phyloP scores from a whole-genome alignment of 2,329 filamentous ascomycete genomes.

The Trichoderma sp. region DNA sequence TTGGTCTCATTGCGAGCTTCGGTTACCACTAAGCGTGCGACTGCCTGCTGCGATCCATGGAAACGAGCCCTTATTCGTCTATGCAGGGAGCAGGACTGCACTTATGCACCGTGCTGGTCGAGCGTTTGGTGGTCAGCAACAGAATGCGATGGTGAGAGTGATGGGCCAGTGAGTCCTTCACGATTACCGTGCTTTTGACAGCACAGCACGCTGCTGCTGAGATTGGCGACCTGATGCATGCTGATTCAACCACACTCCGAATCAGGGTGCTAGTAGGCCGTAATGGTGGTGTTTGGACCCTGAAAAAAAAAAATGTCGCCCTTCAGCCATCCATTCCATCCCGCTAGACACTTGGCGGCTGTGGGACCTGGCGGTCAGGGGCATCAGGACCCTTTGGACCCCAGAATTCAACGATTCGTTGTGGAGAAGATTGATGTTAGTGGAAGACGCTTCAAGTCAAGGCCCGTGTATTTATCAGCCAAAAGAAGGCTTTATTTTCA shows the following conservation, averaged over 20 bases:
- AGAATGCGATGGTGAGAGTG: neutral
- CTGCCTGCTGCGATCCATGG: conserved; percentile 6
- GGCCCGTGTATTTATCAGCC: conserved; percentile 16
- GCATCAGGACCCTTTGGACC: conserved; percentile 17
- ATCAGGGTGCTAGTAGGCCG: neutral
- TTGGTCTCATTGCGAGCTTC: conserved; percentile 8
- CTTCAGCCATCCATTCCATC: conserved; percentile 7
- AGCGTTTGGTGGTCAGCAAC: conserved; percentile 17
- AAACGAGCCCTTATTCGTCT: neutral
- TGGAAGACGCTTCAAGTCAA: neutral
- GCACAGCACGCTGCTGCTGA: neutral
- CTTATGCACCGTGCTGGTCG: conserved; percentile 6
- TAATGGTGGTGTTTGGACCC: conserved; percentile 13
- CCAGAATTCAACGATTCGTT: conserved; percentile 18
- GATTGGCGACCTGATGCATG: neutral
- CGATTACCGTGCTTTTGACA: neutral
- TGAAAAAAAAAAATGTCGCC: conserved; percentile 7
- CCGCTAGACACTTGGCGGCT: conserved; percentile 17
- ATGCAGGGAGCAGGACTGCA: conserved; percentile 13
- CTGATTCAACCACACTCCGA: neutral
- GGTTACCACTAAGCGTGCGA: neutral
- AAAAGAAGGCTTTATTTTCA: neutral
- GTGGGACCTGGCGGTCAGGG: conserved; percentile 6
- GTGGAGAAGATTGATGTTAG: neutral
- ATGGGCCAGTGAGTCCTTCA: neutral